Evolutionary conservation across 2,329 filamentous ascomycete genomes (phyloP), one percentile per base, ranked within the genome.

Genomic region (Cordyceps farinosa): DNA sequence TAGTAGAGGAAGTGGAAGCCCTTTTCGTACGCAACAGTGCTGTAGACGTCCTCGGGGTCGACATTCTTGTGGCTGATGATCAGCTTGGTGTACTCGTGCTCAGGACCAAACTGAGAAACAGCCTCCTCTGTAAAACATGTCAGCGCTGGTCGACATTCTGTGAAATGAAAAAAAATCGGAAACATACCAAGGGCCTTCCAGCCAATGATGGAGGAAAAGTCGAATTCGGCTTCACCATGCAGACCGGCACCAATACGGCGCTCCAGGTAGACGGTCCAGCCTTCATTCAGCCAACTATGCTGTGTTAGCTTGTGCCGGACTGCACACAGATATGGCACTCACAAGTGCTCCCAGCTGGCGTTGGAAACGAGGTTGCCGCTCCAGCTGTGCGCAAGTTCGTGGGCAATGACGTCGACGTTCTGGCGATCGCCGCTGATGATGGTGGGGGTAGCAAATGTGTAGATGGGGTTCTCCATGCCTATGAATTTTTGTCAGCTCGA

Each of bases 31-130:
- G 95, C 92, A 40, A 98, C 82, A 32, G 87, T 90, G 68, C 90
- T 96, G 79, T 98, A 99, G 1, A 94, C 91, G 75, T 99, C 95
- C 74, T 98, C 95, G 0, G 95, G 95, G 70, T 98, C 94, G 68
- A 95, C 89, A 64, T 91, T 92, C 73, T 94, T 90, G 67, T 98
- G 88, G 73, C 91, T 88, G 65, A 93, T 85, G 68, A 97, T 87
- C 61, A 99, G 84, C 75, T 96, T 96, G 8, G 95, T 99, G 78
- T 95, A 98, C 69, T 94, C 90, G 73, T 97, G 92, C 67, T 96
- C 90, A 58, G 86, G 80, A 45, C 94, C 94, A 70, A 89, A 95
- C 45, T 87, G 83, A 40, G 89, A 82, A 42, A 98, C 87, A 6
- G 91, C 86, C 70, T 97, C 92, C 77, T 90, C 85, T 85, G 65